Evolutionary conservation across 73 alveolate genomes (phyloP).

Genomic region (Paramecium biaurelia): DNA sequence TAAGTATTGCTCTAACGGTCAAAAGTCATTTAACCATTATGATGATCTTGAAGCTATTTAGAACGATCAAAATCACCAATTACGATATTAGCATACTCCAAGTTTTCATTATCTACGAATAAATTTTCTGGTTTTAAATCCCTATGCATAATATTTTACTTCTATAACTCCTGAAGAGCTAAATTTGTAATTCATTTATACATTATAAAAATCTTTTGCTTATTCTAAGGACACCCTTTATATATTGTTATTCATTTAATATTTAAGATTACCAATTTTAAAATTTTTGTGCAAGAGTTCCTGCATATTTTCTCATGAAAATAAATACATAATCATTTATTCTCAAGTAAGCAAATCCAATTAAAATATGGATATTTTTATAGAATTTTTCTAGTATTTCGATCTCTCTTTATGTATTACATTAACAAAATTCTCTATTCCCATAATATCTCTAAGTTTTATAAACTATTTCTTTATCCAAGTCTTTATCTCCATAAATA

Average conservation of each 20-base stretch:
- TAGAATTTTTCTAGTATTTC: background rate
- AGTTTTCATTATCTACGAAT: background rate
- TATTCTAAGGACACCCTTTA: background rate
- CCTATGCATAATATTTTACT: background rate
- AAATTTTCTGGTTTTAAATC: background rate
- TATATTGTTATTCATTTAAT: background rate
- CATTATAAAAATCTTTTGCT: background rate
- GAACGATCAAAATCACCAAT: background rate
- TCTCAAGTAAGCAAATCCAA: background rate
- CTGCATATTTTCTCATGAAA: background rate
- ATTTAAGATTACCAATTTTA: background rate
- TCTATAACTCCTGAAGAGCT: background rate
- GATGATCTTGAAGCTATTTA: background rate
- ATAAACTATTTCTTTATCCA: background rate
- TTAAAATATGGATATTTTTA: background rate
- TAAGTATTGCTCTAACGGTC: background rate
- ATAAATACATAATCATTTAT: background rate
- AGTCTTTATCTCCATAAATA: background rate
- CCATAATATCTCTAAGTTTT: background rate
- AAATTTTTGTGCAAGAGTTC: background rate
- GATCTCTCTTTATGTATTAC: background rate
- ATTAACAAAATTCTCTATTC: too few relatives aligned
- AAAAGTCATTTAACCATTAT: background rate
- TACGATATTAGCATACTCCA: background rate
- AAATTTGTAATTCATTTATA: background rate